Conservation (phyloP, 176 grass and related monocot species). For the Thinopyrum elongatum region DNA sequence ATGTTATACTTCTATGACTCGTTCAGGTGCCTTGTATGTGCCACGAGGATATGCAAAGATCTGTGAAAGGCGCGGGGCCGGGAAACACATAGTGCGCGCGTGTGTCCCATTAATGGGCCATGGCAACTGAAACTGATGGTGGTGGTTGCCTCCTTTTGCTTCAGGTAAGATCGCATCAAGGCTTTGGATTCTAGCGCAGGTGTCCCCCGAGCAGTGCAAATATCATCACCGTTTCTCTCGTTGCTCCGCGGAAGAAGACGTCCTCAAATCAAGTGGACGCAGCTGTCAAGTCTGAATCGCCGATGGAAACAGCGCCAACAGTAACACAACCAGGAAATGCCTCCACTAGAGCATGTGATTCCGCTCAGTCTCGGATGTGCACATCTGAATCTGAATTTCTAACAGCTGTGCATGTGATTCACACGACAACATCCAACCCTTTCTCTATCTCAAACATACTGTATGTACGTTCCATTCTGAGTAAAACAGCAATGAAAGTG, state of each 20-base stretch:
- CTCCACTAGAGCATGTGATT: slow-evolving; percentile 3
- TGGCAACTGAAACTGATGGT: slow-evolving; percentile 8
- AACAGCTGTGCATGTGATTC: not conserved
- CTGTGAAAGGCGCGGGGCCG: no score
- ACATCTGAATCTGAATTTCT: not conserved
- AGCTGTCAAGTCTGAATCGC: slow-evolving; percentile 1
- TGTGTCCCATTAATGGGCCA: slow-evolving; percentile 32
- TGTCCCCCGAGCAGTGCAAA: slow-evolving; percentile 32
- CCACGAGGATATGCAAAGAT: not conserved
- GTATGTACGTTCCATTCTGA: not conserved
- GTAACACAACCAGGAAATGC: not conserved
- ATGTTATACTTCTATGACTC: not conserved
- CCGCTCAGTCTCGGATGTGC: not conserved
- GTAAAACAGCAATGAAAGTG: not conserved
- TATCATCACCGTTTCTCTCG: not conserved
- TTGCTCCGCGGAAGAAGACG: slow-evolving; percentile 30
- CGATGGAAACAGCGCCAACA: not conserved
- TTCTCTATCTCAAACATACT: not conserved
- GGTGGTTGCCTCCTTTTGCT: slow-evolving; percentile 10
- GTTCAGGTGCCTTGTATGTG: not conserved
- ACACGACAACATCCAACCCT: not conserved
- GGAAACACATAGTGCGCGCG: not conserved
- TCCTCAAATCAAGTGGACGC: slow-evolving; percentile 8
- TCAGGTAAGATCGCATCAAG: slow-evolving; percentile 52
- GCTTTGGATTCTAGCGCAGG: slow-evolving; percentile 42